Percentiles rank a stretch among this genome's conserved stretches.
phyloP scores from a whole-genome alignment of 176 grass and related monocot genomes.

The Oryza australiensis region DNA sequence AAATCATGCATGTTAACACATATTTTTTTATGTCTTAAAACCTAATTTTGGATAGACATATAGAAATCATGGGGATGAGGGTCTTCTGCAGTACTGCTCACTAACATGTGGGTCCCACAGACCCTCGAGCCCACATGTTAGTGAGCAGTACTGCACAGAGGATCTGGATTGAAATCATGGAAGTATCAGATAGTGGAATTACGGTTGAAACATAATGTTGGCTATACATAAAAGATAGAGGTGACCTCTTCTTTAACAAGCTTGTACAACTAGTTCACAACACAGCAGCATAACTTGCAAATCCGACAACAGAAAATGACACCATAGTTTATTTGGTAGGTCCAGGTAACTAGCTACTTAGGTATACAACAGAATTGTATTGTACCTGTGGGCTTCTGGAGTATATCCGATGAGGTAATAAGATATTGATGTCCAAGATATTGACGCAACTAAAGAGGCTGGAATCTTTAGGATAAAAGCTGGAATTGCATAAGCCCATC shows the following conservation, averaged over 20 bases:
- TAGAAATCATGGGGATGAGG: background rate
- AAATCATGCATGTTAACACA: background rate
- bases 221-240: background rate
- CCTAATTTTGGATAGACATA: background rate
- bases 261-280: background rate
- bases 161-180: background rate
- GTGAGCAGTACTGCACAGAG: too few species aligned
- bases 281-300: background rate
- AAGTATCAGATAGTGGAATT: background rate
- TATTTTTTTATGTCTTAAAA: background rate
- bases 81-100: too few species aligned
- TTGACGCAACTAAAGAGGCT: conserved; percentile 64
- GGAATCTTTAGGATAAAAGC: conserved; percentile 69
- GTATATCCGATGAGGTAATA: conserved; percentile 89
- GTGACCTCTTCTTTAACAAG: background rate
- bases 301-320: background rate
- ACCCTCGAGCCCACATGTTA: too few species aligned
- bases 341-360: background rate
- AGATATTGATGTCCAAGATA: conserved; percentile 75
- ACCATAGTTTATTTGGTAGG: background rate
- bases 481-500: conserved; percentile 87
- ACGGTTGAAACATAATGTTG: background rate
- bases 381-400: conserved; percentile 64
- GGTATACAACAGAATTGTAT: background rate
- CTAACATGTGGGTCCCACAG: too few species aligned